Percentiles rank a stretch among this genome's conserved stretches.
These are phyloP conservation scores for Diaporthe citri DNA, from an alignment of 2,329 filamentous ascomycete species.

Conservation along the genomic window DNA sequence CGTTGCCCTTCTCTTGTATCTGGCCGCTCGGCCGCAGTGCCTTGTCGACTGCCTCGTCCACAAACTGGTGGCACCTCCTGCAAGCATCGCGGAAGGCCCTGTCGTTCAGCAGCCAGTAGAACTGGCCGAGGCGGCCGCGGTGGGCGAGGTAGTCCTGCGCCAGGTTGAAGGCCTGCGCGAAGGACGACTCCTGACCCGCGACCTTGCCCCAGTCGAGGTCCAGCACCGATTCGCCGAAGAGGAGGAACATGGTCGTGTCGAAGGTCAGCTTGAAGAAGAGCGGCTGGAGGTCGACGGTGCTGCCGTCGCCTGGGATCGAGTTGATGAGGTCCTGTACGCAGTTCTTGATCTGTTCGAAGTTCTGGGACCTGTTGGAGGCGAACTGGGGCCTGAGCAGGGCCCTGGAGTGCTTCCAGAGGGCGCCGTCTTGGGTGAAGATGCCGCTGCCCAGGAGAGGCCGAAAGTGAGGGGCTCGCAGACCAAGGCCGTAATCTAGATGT, in stretches of 20 bases:
- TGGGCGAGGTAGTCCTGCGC: constrained; percentile 29
- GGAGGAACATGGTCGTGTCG: constrained; percentile 31
- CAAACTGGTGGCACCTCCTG: constrained; percentile 5
- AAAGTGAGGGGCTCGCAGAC: constrained; percentile 20
- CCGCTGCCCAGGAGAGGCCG: constrained; percentile 51
- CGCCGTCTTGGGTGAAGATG: constrained; percentile 52
- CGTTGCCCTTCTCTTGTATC: neutral
- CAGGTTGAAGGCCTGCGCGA: constrained; percentile 23
- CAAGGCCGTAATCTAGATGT: constrained; percentile 11
- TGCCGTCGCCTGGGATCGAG: constrained; percentile 9
- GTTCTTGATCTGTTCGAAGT: constrained; percentile 24
- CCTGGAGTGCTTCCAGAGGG: constrained; percentile 50
- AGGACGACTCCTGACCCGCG: constrained; percentile 19
- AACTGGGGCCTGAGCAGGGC: constrained; percentile 51
- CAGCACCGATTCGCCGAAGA: constrained; percentile 28
- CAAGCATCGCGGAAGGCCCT: constrained; percentile 25
- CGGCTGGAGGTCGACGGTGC: constrained; percentile 31
- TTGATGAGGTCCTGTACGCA: constrained; percentile 25
- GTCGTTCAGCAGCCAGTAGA: constrained; percentile 30
- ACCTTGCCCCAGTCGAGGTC: constrained; percentile 22
- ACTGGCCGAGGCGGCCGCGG: constrained; percentile 17
- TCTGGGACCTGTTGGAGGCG: constrained; percentile 13
- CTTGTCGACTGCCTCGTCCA: constrained; percentile 27
- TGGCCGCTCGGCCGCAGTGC: neutral
- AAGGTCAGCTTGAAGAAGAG: constrained; percentile 34